Evolutionary conservation across 805 yeast species (phyloP).

Genomic region (Teunomyces aglyptinius): DNA sequence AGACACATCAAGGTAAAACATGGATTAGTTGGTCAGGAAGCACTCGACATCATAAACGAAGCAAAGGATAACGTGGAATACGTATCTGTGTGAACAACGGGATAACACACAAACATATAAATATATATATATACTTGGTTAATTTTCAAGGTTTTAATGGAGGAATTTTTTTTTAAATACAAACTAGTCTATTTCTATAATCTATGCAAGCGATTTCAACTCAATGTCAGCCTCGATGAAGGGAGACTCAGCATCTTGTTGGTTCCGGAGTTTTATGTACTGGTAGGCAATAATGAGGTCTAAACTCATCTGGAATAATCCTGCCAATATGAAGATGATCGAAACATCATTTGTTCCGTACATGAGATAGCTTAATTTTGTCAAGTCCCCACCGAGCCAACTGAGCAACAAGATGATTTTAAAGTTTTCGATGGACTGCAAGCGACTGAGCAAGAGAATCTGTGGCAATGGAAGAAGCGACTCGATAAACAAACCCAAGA

Average conservation of each 20-base stretch:
- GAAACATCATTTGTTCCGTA: constrained; percentile 75
- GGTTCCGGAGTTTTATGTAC: constrained; percentile 57
- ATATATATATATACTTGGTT: neutral
- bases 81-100: constrained; percentile 18
- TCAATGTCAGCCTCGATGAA: constrained; percentile 1
- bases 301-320: constrained; percentile 71
- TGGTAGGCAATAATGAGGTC: constrained; percentile 74
- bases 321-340: constrained; percentile 62
- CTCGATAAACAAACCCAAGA: constrained; percentile 67
- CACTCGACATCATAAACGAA: constrained; percentile 66
- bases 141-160: neutral
- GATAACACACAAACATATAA: neutral
- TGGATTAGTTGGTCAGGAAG: constrained; percentile 62
- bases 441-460: constrained; percentile 62
- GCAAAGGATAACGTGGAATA: constrained; percentile 80
- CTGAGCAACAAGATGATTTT: constrained; percentile 70
- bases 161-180: constrained; percentile 3
- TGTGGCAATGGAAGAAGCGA: constrained; percentile 75
- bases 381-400: constrained; percentile 87
- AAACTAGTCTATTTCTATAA: constrained; percentile 5
- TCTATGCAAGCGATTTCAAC: constrained; percentile 1
- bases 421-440: constrained; percentile 74
- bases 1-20: constrained; percentile 76
- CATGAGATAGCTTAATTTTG: constrained; percentile 71
- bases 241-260: constrained; percentile 3